Base-by-base conservation (phyloP, 2,329 filamentous ascomycete genomes). In the Fusarium aywerte region DNA sequence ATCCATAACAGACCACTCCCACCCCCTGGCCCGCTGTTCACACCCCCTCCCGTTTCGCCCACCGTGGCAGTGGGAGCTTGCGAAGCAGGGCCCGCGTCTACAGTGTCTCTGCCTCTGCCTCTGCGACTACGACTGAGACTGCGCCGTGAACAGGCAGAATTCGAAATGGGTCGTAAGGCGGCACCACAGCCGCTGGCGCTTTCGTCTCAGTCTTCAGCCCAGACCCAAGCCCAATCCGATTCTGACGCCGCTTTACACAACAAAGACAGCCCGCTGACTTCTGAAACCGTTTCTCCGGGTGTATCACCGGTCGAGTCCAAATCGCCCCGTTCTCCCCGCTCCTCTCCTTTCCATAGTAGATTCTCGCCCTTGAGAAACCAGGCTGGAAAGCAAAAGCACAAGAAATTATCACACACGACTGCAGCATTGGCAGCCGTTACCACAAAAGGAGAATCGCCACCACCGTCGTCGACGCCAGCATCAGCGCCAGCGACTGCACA, bases 111-210 rank as follows among this genome's bases (percentile, higher is more conserved):
- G 52, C 29, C 27, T 39, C 27, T 36, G 38, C 57, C 21, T 35
- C 33, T 49, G 44, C 36, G 45, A 62, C 61, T 63, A 53, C 62
- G 57, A 63, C 66, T 56, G 53, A 69, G 62, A 69, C 65, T 69
- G 65, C 58, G 66, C 62, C 67, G 62, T 70, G 65, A 72, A 58
- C 65, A 70, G 65, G 62, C 66, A 72, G 69, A 68, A 71, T 69
- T 68, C 58, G 62, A 58, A 65, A 87, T 87, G 85, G 84, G 81
- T 79, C 85, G 85, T 76, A 88, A 86, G 78, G 79, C 83, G 74
- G 84, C 82, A 78, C 85, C 85, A 69, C 82, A 87, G 80, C 85
- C 85, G 78, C 82, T 87, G 78, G 78, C 82, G 75, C 80, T 87
- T 59, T 45, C 66, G 62, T 69, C 65, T 69, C 66, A 68, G 62